Percentiles rank a stretch among this genome's conserved stretches.
phyloP scores from a whole-genome alignment of 129 eudicot genomes.

The Helichrysum umbraculigerum region DNA sequence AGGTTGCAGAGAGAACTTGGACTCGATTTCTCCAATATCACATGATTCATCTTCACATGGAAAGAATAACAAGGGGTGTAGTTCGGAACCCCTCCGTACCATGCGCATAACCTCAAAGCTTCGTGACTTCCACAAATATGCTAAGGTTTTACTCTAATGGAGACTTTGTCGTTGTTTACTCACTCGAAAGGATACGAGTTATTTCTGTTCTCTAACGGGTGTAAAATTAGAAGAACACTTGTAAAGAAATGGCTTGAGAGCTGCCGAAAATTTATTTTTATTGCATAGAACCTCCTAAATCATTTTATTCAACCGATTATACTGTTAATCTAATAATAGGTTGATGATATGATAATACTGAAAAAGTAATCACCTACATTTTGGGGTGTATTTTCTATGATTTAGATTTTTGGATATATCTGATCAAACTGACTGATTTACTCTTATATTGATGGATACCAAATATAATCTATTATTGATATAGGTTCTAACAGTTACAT shows the following conservation, averaged over 20 bases:
- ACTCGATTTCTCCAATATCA: constrained; percentile 63
- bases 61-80: constrained; percentile 59
- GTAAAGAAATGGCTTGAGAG: no score
- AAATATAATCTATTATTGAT: background rate
- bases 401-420: background rate
- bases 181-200: no score
- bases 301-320: no score
- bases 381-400: background rate
- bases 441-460: background rate
- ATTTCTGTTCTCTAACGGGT: no score
- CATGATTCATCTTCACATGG: constrained; percentile 81
- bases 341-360: no score
- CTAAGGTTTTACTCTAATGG: constrained; percentile 51
- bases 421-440: background rate
- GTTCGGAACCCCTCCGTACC: constrained; percentile 61
- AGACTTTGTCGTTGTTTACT: no score
- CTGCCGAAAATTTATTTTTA: no score
- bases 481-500: background rate
- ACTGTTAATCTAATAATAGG: no score
- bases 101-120: constrained; percentile 77
- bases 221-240: no score
- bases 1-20: constrained; percentile 60
- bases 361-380: background rate
- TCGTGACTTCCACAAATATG: constrained; percentile 89
- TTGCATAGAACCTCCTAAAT: no score